Evolutionary conservation across 2,329 filamentous ascomycete species (phyloP).

Genomic region (Botrytis fragariae): DNA sequence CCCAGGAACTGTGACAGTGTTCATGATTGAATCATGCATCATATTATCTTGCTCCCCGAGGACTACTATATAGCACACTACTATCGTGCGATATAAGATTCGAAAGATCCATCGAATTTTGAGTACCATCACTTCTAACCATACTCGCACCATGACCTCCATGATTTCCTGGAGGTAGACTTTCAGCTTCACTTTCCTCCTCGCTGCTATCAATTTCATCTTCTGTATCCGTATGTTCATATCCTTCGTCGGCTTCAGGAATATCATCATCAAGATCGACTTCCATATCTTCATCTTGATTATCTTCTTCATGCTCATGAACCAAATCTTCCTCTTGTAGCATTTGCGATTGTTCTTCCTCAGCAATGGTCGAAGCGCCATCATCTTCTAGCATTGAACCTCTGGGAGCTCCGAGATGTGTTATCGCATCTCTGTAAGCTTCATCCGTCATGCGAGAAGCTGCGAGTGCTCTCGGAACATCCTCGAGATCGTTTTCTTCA

Average conservation of each 20-base stretch:
- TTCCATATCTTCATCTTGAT: constrained; percentile 45
- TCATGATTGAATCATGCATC: background rate
- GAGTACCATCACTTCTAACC: constrained; percentile 39
- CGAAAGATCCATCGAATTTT: constrained; percentile 37
- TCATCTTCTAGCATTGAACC: constrained; percentile 47
- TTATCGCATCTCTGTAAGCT: constrained; percentile 58
- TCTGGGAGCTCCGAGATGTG: constrained; percentile 48
- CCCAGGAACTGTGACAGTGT: background rate
- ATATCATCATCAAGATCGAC: constrained; percentile 70
- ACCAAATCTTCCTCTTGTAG: constrained; percentile 61
- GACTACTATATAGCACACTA: constrained; percentile 36
- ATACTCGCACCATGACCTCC: constrained; percentile 31
- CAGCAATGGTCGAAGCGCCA: constrained; percentile 51
- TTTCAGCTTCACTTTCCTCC: constrained; percentile 41
- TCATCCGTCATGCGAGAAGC: constrained; percentile 53
- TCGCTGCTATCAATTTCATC: constrained; percentile 55
- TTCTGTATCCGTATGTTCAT: constrained; percentile 78
- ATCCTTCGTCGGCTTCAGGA: constrained; percentile 57
- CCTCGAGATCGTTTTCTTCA: constrained; percentile 41
- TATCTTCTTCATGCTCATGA: constrained; percentile 37
- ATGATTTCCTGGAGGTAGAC: constrained; percentile 30
- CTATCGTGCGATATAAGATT: constrained; percentile 33
- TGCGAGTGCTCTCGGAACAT: constrained; percentile 35
- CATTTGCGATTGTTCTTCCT: constrained; percentile 56
- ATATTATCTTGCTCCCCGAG: constrained; percentile 20